Base-by-base conservation (phyloP, 805 yeast genomes). In the Metschnikowia vanudenii region DNA sequence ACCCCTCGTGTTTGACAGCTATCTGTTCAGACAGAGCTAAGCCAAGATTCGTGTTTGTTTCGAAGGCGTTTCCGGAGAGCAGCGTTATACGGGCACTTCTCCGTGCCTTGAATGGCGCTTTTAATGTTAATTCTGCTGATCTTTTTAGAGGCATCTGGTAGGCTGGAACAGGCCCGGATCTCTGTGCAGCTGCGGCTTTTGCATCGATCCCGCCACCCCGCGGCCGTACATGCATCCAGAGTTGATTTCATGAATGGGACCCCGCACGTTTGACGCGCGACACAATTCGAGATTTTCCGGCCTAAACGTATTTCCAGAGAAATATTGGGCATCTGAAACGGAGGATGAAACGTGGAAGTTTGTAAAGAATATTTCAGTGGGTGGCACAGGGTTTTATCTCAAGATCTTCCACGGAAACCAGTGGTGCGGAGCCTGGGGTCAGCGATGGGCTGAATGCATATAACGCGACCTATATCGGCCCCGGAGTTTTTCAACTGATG, bases 151-250 rank as follows among this genome's bases (percentile, higher is more conserved):
- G 37, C 47, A 45, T 45, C 5, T 4, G 10, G 32, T 18, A 24
- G 30, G 14, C 17, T 10, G 30, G 17, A 13, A 5, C 11, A 12
- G 14, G 35, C 6, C 20, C 36, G 7, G 30, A 35, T 19, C 29
- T 17, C 22, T 33, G 26, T 35, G 46, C 41, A 26, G n/a, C 32
- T 37, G 33, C 32, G 37, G 19, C 14, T 22, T 19, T 30, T 39
- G 46, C 41, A 31, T 26, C 32, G 11, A 11, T 7, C 17, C 8
- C 46, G 46, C 38, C 41, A 32, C 46, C 24, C 26, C 46, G 46
- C 46, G 41, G 46, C 36, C 37, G 37, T 32, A 37, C 41, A 28
- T 42, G 45, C 45, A 36, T 35, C 28, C 18, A 34, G 29, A 36
- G 39, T 20, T 20, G 39, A 30, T 20, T 37, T 26, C n/a, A 26